These are phyloP conservation scores for Claviceps fusiformis DNA, from an alignment of 2,329 filamentous ascomycete species.

Conservation along the genomic window DNA sequence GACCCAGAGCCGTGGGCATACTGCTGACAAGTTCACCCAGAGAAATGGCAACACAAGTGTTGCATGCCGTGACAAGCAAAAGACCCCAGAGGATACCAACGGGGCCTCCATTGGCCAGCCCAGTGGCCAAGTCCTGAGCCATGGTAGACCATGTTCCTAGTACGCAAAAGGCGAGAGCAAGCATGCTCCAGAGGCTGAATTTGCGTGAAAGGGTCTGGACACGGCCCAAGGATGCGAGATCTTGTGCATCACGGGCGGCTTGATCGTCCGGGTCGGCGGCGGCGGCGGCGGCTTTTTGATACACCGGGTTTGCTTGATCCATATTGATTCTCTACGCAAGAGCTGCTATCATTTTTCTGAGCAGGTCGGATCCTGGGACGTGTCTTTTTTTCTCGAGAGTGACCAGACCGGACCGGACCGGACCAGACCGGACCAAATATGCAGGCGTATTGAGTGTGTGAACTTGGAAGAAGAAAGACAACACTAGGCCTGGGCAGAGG, in stretches of 20 bases:
- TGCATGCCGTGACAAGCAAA: slow-evolving; percentile 36
- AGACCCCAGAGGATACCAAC: slow-evolving; percentile 43
- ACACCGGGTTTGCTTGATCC: slow-evolving; percentile 6
- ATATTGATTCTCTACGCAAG: slow-evolving; percentile 3
- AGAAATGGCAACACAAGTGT: slow-evolving; percentile 39
- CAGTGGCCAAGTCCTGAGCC: slow-evolving; percentile 33
- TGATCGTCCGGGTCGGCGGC: slow-evolving; percentile 3
- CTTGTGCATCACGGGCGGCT: slow-evolving; percentile 20
- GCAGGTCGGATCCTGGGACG: neutral
- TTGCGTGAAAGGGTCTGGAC: slow-evolving; percentile 27
- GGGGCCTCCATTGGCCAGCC: slow-evolving; percentile 39
- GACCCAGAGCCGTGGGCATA: slow-evolving; percentile 47
- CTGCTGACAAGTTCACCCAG: slow-evolving; percentile 42
- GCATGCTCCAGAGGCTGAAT: slow-evolving; percentile 42
- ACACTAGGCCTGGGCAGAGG: neutral
- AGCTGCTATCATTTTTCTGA: slow-evolving; percentile 5
- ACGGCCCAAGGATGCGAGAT: slow-evolving; percentile 28
- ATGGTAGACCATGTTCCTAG: slow-evolving; percentile 46
- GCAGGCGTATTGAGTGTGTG: neutral
- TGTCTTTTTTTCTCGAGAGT: neutral
- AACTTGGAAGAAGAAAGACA: neutral
- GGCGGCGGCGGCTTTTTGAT: neutral
- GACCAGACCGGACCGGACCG: neutral
- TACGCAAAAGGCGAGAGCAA: slow-evolving; percentile 42
- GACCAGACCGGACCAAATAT: neutral